These are phyloP conservation scores for Emericellopsis terricola DNA, from an alignment of 495 filamentous ascomycete species.

Conservation along the genomic window DNA sequence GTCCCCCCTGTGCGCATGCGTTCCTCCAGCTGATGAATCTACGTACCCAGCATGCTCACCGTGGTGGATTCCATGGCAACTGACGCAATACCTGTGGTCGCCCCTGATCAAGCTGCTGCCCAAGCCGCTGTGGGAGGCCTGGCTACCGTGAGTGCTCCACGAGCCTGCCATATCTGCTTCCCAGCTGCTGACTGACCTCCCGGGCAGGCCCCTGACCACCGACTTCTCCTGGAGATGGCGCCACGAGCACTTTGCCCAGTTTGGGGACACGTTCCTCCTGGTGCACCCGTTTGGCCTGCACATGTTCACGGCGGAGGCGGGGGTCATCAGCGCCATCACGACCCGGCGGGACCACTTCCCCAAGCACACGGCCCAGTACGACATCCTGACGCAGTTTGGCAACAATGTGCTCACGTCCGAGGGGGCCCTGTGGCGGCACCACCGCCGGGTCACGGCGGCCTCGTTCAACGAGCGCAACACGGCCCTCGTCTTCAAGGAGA, in stretches of 20 bases:
- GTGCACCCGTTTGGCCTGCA: constrained; percentile 28
- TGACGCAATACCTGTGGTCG: constrained; percentile 26
- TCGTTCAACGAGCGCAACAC: constrained; percentile 61
- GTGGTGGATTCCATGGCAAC: constrained; percentile 29
- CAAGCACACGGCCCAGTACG: constrained; percentile 41
- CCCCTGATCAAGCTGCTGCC: constrained; percentile 31
- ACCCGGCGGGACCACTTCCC: constrained; percentile 45
- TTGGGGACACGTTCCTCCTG: constrained; percentile 31
- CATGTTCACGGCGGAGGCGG: constrained; percentile 35
- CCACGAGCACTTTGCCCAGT: constrained; percentile 17
- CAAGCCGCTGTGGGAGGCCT: constrained; percentile 21
- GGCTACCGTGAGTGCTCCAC: constrained; percentile 24
- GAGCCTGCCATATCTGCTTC: no score
- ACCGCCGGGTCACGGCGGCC: constrained; percentile 48
- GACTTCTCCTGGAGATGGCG: constrained; percentile 18
- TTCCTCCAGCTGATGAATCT: no score
- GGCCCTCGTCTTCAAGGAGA: constrained; percentile 41
- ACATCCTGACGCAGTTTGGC: constrained; percentile 41
- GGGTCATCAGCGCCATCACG: constrained; percentile 40
- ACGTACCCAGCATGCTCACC: constrained; percentile 23
- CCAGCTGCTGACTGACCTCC: neutral
- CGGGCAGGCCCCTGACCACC: constrained; percentile 2
- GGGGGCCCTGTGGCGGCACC: constrained; percentile 42
- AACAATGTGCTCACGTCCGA: constrained; percentile 46
- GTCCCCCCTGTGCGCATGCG: neutral